Conservation (phyloP, 2,329 filamentous ascomycete genomes). For the Trichoderma sp. region DNA sequence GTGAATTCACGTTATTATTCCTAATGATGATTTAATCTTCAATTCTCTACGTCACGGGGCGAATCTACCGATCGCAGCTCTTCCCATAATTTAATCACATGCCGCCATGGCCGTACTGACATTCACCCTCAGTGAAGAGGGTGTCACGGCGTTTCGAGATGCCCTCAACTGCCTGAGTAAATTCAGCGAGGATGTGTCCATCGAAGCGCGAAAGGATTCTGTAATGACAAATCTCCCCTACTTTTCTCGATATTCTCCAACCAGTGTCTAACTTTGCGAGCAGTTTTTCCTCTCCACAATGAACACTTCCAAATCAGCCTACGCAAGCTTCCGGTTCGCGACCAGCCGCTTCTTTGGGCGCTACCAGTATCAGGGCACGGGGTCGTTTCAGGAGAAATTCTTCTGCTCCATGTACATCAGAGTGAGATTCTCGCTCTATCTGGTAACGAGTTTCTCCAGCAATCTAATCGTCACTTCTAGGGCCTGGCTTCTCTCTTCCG, state of each 20-base stretch:
- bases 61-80: background rate
- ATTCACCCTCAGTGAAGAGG: conserved; percentile 73
- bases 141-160: conserved; percentile 68
- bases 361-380: conserved; percentile 62
- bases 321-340: conserved; percentile 69
- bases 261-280: background rate
- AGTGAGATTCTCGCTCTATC: conserved; percentile 36
- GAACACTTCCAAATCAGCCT: conserved; percentile 78
- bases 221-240: conserved; percentile 39
- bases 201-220: conserved; percentile 69
- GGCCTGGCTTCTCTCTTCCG: conserved; percentile 75
- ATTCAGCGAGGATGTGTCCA: conserved; percentile 75
- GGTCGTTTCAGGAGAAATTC: conserved; percentile 58
- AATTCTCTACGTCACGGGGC: background rate
- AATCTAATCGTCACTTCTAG: conserved; percentile 29
- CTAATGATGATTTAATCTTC: background rate
- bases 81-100: background rate
- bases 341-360: conserved; percentile 68
- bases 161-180: conserved; percentile 71
- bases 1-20: background rate
- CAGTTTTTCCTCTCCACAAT: conserved; percentile 72
- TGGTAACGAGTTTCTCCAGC: too few species aligned
- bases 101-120: conserved; percentile 59
- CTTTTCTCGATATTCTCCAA: background rate
- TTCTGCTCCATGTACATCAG: conserved; percentile 74